Conservation (phyloP, 352 stramenopile species). For the Pythium dissimile region DNA sequence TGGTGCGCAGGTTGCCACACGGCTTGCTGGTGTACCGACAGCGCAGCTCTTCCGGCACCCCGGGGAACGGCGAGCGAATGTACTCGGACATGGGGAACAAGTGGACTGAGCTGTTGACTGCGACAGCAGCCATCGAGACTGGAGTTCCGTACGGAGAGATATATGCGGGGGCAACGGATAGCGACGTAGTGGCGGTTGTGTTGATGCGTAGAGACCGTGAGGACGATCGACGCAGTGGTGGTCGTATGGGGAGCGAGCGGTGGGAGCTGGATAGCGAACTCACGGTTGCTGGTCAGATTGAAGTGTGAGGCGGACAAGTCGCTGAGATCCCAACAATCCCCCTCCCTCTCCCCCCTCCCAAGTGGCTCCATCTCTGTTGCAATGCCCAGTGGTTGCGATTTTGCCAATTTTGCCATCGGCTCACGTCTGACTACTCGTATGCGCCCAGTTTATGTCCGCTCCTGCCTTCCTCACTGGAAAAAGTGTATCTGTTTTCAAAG, state of each 20-base stretch:
- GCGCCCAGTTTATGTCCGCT: not conserved
- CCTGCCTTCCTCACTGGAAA: no score
- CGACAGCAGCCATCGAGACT: slow-evolving; percentile 7
- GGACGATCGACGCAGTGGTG: not conserved
- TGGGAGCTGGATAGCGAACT: not conserved
- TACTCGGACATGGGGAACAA: slow-evolving; percentile 11
- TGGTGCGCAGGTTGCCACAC: slow-evolving; percentile 41
- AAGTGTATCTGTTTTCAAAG: no score
- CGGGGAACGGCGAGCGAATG: slow-evolving; percentile 13
- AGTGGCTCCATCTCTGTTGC: slow-evolving; percentile 3
- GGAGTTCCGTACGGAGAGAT: not conserved
- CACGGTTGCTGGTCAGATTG: slow-evolving; percentile 14
- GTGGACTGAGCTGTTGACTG: slow-evolving; percentile 12
- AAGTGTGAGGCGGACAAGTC: slow-evolving; percentile 11
- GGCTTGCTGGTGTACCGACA: slow-evolving; percentile 51
- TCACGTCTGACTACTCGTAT: no score
- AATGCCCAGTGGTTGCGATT: no score
- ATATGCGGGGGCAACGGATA: not conserved
- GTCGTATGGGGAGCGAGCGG: not conserved
- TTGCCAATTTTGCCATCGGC: no score
- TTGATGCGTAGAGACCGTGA: no score
- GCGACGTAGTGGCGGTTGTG: not conserved
- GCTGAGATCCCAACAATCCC: not conserved
- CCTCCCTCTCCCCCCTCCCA: not conserved
- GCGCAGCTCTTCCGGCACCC: slow-evolving; percentile 21